A percentile compares a stretch with the other conserved stretches of the same genome.
Conservation (phyloP, 2,329 filamentous ascomycete species). For the Curvularia spicifera region DNA sequence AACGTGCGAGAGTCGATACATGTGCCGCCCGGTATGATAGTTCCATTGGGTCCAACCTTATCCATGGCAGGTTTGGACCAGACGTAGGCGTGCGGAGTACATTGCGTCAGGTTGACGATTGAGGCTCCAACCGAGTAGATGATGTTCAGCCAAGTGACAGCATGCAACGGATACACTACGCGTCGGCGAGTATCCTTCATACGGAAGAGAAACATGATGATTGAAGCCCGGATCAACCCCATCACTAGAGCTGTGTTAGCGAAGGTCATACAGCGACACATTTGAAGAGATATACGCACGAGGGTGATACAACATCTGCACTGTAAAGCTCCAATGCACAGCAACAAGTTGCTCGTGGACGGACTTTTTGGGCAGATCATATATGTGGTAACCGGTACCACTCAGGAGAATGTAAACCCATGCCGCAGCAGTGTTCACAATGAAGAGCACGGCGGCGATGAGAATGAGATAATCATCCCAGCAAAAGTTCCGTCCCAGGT, state of each 20-base stretch:
- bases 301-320: slow-evolving; percentile 50
- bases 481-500: slow-evolving; percentile 40
- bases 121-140: slow-evolving; percentile 43
- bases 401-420: slow-evolving; percentile 41
- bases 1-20: slow-evolving; percentile 46
- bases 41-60: slow-evolving; percentile 34
- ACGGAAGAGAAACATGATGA: slow-evolving; percentile 49
- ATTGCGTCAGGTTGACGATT: slow-evolving; percentile 47
- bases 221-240: slow-evolving; percentile 46
- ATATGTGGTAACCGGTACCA: slow-evolving; percentile 43
- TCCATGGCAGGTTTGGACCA: slow-evolving; percentile 43
- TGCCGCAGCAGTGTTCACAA: slow-evolving; percentile 31
- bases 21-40: slow-evolving; percentile 35
- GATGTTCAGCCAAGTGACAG: slow-evolving; percentile 46
- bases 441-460: slow-evolving; percentile 31
- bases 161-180: slow-evolving; percentile 41
- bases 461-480: slow-evolving; percentile 46
- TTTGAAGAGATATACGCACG: slow-evolving; percentile 3
- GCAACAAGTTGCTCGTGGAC: slow-evolving; percentile 36
- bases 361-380: slow-evolving; percentile 41
- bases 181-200: slow-evolving; percentile 42
- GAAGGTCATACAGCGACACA: neutral
- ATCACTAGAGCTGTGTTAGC: slow-evolving; percentile 29
- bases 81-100: slow-evolving; percentile 40
- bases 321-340: slow-evolving; percentile 44